Conservation (phyloP, 768 basidiomycete species). For the Trametes maxima region DNA sequence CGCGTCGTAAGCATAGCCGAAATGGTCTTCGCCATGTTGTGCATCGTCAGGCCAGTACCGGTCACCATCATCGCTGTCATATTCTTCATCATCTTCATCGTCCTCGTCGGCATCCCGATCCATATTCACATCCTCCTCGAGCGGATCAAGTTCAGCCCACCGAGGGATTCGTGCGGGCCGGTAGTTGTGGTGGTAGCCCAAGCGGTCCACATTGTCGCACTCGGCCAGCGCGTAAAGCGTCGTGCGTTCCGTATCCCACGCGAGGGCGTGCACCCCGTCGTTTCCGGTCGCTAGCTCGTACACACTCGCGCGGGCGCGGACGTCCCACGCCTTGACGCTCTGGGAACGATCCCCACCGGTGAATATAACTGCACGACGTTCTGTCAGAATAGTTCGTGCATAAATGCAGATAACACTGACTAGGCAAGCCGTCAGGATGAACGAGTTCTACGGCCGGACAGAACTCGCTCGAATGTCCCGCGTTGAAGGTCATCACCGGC, state of each 20-base stretch:
- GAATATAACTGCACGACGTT: conserved; percentile 29
- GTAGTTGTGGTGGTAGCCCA: conserved; percentile 26
- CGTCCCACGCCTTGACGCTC: conserved; percentile 43
- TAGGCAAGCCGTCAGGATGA: conserved; percentile 43
- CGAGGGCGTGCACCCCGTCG: conserved; percentile 37
- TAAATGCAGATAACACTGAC: conserved; percentile 23
- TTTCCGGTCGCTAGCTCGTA: conserved; percentile 49
- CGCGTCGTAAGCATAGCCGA: conserved; percentile 40
- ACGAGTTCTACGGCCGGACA: conserved; percentile 29
- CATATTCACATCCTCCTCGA: conserved; percentile 3
- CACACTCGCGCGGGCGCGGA: conserved; percentile 35
- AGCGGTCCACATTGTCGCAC: conserved; percentile 32
- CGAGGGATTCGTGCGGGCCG: conserved; percentile 23
- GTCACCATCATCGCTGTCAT: conserved; percentile 21
- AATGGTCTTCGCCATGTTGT: conserved; percentile 29
- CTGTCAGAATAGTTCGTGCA: conserved; percentile 5
- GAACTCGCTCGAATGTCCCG: conserved; percentile 19
- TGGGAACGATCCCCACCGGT: conserved; percentile 33
- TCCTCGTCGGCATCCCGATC: conserved; percentile 15
- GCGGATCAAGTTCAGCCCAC: conserved; percentile 2
- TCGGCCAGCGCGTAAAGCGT: conserved; percentile 40
- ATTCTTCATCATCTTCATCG: conserved; percentile 19
- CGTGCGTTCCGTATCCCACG: conserved; percentile 35
- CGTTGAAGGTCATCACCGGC: conserved; percentile 38
- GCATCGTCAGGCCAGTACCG: conserved; percentile 35